Base-by-base conservation (phyloP, 805 yeast genomes). In the Ogataea chonburiensis region DNA sequence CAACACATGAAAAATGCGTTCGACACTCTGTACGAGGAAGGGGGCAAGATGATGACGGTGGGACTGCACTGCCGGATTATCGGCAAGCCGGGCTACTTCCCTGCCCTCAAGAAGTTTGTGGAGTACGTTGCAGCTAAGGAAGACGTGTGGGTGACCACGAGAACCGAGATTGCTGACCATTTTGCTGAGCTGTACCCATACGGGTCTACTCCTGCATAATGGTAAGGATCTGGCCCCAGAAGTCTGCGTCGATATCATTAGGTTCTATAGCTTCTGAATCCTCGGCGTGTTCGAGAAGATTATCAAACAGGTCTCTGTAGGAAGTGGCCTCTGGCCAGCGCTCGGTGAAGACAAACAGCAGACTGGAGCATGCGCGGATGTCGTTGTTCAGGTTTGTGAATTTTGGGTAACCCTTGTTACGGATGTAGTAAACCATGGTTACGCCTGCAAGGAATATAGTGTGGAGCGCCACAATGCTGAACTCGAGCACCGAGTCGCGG, bases 71-170 rank as follows among this genome's bases (percentile, higher is more conserved):
- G 65, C 31, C 54, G 68, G 28, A 49, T 63, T 25, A 53, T 61
- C 25, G 67, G 63, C 14, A 62, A 61, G 40, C 67, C 68, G 3
- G 68, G 65, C 13, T 45, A 58, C 36, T 53, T 53, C 46, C 57
- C 50, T 31, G 67, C 65, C 8, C 49, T 63, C 30, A 47, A 55
- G 31, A 60, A 57, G 45, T 61, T 63, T 38, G 58, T 63, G 42
- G 64, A 63, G 29, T 61, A 63, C 35, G 55, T 61, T 18, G 46
- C 47, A 17, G 37, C 44, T 15, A 57, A 56, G 36, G 59, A 54
- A 26, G 62, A 58, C 28, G 68, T 58, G 14, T 63, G 66, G 66
- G 63, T 63, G n/a, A 58, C 64, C 21, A 63, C 63, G 15, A 53
- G 68, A 39, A 52, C 55, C 29, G 62, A 63, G 37, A 64, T 63